Evolutionary conservation across 164 flowering plant species (phyloP).

Genomic region (Saururus chinensis): DNA sequence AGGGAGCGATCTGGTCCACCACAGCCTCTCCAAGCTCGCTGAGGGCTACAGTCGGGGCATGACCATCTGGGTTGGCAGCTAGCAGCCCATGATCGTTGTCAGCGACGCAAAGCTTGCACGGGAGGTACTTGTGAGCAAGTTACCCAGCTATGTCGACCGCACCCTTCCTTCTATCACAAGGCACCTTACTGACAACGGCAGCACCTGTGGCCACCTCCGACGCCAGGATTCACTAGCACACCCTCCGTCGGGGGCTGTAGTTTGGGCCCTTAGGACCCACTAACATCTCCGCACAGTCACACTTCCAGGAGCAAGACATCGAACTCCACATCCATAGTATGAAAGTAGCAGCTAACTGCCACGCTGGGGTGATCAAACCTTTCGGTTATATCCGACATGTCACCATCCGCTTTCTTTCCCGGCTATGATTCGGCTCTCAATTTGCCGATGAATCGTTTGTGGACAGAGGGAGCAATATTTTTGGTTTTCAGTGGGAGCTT

Average conservation of each 20-base stretch:
- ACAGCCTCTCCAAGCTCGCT: slow-evolving; percentile 1
- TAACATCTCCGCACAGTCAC: neutral
- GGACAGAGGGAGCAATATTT: too few species aligned
- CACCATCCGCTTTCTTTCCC: slow-evolving; percentile 2
- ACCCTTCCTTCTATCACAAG: neutral
- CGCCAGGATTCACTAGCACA: slow-evolving; percentile 1
- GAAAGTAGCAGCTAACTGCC: neutral
- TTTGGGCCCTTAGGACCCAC: neutral
- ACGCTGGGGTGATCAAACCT: neutral
- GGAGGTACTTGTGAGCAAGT: slow-evolving; percentile 7
- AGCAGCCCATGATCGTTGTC: slow-evolving; percentile 2
- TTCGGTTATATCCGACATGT: slow-evolving; percentile 1
- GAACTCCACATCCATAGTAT: neutral
- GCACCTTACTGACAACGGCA: neutral
- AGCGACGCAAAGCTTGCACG: slow-evolving; percentile 6
- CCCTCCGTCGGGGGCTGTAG: slow-evolving; percentile 5
- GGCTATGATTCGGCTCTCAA: slow-evolving; percentile 5
- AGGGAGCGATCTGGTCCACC: slow-evolving; percentile 3
- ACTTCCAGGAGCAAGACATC: slow-evolving; percentile 1
- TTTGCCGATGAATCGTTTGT: slow-evolving; percentile 4
- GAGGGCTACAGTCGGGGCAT: neutral
- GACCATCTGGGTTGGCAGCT: slow-evolving; percentile 6
- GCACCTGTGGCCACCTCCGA: slow-evolving; percentile 1
- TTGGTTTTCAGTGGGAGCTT: too few species aligned
- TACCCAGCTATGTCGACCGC: slow-evolving; percentile 2